A percentile compares a stretch with the other conserved stretches of the same genome.
These are phyloP conservation scores for Colletotrichum tabaci DNA, from an alignment of 2,329 filamentous ascomycete species.

Conservation along the genomic window DNA sequence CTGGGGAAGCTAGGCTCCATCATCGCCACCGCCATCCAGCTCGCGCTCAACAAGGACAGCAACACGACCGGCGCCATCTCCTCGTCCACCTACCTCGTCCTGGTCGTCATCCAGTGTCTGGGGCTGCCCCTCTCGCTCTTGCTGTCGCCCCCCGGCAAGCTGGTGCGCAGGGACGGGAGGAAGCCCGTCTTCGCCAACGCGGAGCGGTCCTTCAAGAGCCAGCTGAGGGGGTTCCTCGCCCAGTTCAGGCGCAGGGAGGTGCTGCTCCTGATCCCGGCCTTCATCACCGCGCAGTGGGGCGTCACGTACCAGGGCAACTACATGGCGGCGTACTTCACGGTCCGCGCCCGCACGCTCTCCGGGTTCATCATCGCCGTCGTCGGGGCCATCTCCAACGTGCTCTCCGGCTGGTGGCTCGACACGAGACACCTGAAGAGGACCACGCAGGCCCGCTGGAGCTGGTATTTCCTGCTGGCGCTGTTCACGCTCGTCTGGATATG, in stretches of 20 bases:
- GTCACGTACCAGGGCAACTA: slow-evolving; percentile 44
- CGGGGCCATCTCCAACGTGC: slow-evolving; percentile 43
- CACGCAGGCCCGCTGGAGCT: slow-evolving; percentile 36
- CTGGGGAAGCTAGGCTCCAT: slow-evolving; percentile 67
- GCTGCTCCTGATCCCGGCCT: slow-evolving; percentile 40
- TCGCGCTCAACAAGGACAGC: slow-evolving; percentile 62
- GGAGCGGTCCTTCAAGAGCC: slow-evolving; percentile 50
- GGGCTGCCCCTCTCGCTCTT: slow-evolving; percentile 61
- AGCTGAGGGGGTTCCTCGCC: slow-evolving; percentile 22
- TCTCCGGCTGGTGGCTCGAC: slow-evolving; percentile 40
- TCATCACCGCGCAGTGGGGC: slow-evolving; percentile 43
- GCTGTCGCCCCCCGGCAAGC: slow-evolving; percentile 60
- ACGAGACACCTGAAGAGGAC: slow-evolving; percentile 33
- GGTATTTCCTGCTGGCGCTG: slow-evolving; percentile 29
- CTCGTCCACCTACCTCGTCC: slow-evolving; percentile 57
- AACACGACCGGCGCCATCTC: slow-evolving; percentile 60
- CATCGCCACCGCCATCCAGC: slow-evolving; percentile 65
- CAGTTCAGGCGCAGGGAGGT: slow-evolving; percentile 35
- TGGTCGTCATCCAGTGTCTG: slow-evolving; percentile 61
- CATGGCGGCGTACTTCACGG: slow-evolving; percentile 42
- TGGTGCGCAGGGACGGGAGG: slow-evolving; percentile 56
- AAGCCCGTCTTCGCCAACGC: slow-evolving; percentile 44
- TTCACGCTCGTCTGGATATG: slow-evolving; percentile 39
- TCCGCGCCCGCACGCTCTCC: slow-evolving; percentile 40
- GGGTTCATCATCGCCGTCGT: slow-evolving; percentile 58